These are phyloP conservation scores for Adansonia rubrostipa DNA, from an alignment of 441 rosid genomes.

Conservation along the genomic window DNA sequence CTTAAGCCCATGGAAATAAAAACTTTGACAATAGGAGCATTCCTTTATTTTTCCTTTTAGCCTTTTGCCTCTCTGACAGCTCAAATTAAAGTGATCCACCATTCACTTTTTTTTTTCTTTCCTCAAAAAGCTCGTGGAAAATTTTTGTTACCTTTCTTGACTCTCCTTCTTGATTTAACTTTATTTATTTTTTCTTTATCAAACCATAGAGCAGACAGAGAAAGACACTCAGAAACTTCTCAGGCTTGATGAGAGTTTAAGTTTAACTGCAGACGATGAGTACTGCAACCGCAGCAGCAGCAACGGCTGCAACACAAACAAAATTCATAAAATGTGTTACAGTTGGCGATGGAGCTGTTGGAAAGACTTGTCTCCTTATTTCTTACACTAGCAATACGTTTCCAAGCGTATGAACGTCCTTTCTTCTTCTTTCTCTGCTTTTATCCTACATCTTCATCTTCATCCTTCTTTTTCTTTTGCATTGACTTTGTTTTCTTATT, in stretches of 20 bases:
- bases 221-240: slow-evolving; percentile 14
- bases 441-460: slow-evolving; percentile 20
- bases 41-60: background rate
- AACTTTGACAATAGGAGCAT: background rate
- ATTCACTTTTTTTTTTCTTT: slow-evolving; percentile 23
- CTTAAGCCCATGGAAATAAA: background rate
- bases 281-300: slow-evolving; percentile 24
- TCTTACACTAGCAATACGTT: slow-evolving; percentile 70
- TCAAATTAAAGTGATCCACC: slow-evolving; percentile 69
- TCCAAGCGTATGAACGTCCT: slow-evolving; percentile 44
- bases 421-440: slow-evolving; percentile 10
- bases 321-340: slow-evolving; percentile 70
- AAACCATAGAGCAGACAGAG: slow-evolving; percentile 7
- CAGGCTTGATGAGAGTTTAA: slow-evolving; percentile 10
- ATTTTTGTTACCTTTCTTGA: slow-evolving; percentile 21
- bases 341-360: slow-evolving; percentile 76
- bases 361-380: slow-evolving; percentile 67
- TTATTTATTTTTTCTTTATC: slow-evolving; percentile 27
- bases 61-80: slow-evolving; percentile 64
- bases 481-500: slow-evolving; percentile 8
- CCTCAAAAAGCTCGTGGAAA: slow-evolving; percentile 28
- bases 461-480: background rate
- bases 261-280: slow-evolving; percentile 15
- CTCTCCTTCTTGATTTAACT: slow-evolving; percentile 11
- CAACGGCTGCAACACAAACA: slow-evolving; percentile 53